Conservation (phyloP, 495 filamentous ascomycete species). For the Penicillium cinerascens region DNA sequence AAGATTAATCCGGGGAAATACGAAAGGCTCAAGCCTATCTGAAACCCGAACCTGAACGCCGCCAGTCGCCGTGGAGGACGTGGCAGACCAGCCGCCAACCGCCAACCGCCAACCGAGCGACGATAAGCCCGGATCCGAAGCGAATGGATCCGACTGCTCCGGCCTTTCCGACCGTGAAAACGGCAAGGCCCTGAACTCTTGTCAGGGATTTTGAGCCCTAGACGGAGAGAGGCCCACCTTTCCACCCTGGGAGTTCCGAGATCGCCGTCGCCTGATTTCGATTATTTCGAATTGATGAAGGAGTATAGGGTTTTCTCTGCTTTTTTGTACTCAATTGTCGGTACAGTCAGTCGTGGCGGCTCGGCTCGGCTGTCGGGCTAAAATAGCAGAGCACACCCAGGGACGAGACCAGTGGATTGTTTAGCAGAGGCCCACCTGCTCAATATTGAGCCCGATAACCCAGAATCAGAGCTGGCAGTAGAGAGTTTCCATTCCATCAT, state of each 20-base stretch:
- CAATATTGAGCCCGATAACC: too few relatives aligned
- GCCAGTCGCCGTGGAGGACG: too few relatives aligned
- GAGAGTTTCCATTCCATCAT: too few relatives aligned
- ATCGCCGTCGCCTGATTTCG: background rate
- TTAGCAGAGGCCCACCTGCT: too few relatives aligned
- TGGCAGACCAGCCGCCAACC: slow-evolving; percentile 82
- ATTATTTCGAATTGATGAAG: slow-evolving; percentile 72
- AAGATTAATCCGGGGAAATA: too few relatives aligned
- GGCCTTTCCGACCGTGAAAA: slow-evolving; percentile 85
- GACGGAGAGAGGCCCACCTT: slow-evolving; percentile 28
- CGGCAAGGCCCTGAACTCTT: slow-evolving; percentile 70
- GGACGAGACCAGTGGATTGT: too few relatives aligned
- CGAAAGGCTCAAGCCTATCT: too few relatives aligned
- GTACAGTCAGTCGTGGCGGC: too few relatives aligned
- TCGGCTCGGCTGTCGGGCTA: too few relatives aligned
- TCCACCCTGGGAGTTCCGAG: slow-evolving; percentile 75
- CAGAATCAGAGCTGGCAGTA: too few relatives aligned
- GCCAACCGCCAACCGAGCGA: slow-evolving; percentile 78
- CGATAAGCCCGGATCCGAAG: slow-evolving; percentile 83
- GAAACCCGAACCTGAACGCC: too few relatives aligned
- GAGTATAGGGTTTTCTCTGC: slow-evolving; percentile 81
- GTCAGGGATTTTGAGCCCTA: slow-evolving; percentile 9
- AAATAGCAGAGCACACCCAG: too few relatives aligned
- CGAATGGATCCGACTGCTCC: slow-evolving; percentile 83
- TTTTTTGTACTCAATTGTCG: slow-evolving; percentile 63